Evolutionary conservation across 495 filamentous ascomycete species (phyloP), one percentile per base, ranked within the genome.

Genomic region (Aspergillus hancockii): DNA sequence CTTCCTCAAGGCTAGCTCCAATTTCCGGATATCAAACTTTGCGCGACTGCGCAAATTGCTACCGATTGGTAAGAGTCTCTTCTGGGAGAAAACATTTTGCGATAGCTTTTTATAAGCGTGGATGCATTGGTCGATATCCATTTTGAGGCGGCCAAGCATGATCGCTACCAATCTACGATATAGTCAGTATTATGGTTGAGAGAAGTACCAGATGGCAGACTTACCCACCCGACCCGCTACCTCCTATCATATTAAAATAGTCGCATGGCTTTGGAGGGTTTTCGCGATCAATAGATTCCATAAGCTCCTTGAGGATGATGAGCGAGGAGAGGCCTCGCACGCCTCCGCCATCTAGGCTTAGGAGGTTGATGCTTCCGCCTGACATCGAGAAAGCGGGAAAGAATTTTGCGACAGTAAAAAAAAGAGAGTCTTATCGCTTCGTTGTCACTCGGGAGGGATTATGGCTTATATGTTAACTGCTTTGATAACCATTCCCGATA

Each of bases 261-360:
- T 85, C 77, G 62, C 75, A 81, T 9, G 81, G 81, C 49, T 81
- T 73, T 22, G 77, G 77, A 25, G 76, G 67, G 19, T 74, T 71
- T 14, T 76, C 63, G 23, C 62, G 63, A 19, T 77, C 69, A 34
- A 82, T 67, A 0, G 59, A 65, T 38, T 73, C 69, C 70, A 85
- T 80, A 22, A 87, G 67, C 14, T 70, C 55, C 32, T 78, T 73
- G 36, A 85, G 70, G 57, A 85, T 82, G 57, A 76, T 62, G 3
- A 85, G 72, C 0, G 75, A 67, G 4, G 81, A 83, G 22, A 85
- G 64, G 2, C 79, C 81, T 14, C 82, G 77, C 1, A 85, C 75
- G 25, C 82, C 83, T 34, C 83, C 82, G 54, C 83, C 81, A 63
- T 85, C 83, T 16, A 84, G 72, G 45, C 69, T 68, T 59, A 79